Base-by-base conservation (phyloP, 2,329 filamentous ascomycete genomes). In the Tolypocladium sp. region DNA sequence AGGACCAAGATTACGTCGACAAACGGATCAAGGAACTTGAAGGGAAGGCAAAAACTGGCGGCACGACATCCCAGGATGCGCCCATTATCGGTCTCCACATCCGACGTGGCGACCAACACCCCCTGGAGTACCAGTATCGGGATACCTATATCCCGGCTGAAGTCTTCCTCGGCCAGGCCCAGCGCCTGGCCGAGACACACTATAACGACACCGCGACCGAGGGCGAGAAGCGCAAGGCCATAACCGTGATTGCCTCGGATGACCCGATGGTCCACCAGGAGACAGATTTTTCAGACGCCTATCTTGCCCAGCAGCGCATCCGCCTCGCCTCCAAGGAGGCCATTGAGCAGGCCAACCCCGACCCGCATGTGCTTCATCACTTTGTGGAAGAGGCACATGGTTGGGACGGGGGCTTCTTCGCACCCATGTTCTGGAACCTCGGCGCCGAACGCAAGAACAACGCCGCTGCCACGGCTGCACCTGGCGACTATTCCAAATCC, bases 381-480 rank as follows among this genome's bases (percentile, higher is more conserved):
- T 90, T 89, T 69, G 81, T 89, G 41, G 89, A 92, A 60, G 87
- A 92, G 68, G 83, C 86, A 1, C 86, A 90, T 46, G 91, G 91
- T 37, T 95, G 91, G 91, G 91, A 95, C 70, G 91, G 91, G 22
- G 91, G 91, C 1, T 96, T 95, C 77, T 95, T 89, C 73, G 82
- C 83, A 17, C 82, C 85, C 66, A 87, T 94, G 74, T 95, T 95
- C 73, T 92, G 89, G 84, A 88, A 86, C 56, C 77, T 95, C 1
- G 91, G 89, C 4, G 53, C 72, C 63, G 59, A 78, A 71, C 67
- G 76, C 72, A 73, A 68, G 62, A 74, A 74, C 59, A 75, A 74
- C 57, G 74, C 71, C 17, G 72, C 59, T 2, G 40, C 67, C 27
- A 71, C 73, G 56, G 69, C 70, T 13, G 52, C 44, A 4, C 51